A percentile compares a stretch with the other conserved stretches of the same genome.
phyloP scores from a whole-genome alignment of 352 stramenopile species.

The Globisporangium irregulare region DNA sequence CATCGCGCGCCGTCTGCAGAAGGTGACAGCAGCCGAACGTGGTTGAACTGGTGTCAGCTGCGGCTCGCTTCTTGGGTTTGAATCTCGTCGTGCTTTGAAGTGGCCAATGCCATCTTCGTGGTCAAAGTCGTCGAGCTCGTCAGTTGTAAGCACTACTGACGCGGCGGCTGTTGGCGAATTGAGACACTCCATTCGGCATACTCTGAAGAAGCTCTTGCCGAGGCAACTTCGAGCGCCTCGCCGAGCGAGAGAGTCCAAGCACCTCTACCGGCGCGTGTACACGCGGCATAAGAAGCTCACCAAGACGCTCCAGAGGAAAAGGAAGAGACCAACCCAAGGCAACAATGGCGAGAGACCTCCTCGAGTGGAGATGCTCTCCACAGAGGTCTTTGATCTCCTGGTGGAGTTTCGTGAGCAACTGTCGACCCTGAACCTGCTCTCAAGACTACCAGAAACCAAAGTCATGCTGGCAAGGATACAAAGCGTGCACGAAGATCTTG shows the following conservation, averaged over 20 bases:
- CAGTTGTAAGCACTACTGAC: neutral
- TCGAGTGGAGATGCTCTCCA: neutral
- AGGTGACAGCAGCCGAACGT: no score
- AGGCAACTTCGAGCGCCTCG: neutral
- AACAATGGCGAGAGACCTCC: neutral
- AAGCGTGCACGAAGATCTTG: neutral
- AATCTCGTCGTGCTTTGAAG: no score
- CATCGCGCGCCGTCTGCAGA: no score
- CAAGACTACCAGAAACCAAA: neutral
- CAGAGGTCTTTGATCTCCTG: neutral
- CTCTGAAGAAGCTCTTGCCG: neutral
- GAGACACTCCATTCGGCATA: neutral
- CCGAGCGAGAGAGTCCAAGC: neutral
- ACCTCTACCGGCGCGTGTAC: neutral
- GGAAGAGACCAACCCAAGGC: neutral
- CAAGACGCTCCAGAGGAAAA: neutral
- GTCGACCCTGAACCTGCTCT: neutral
- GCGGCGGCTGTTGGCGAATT: neutral
- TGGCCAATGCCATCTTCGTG: neutral
- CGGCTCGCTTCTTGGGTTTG: no score
- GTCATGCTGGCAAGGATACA: neutral
- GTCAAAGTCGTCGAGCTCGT: neutral
- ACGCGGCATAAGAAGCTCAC: neutral
- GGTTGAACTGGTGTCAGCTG: no score
- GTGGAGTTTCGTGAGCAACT: neutral